A percentile compares a stretch with the other conserved stretches of the same genome.
phyloP scores from a whole-genome alignment of 2,329 filamentous ascomycete species.

The Aaosphaeria arxii region DNA sequence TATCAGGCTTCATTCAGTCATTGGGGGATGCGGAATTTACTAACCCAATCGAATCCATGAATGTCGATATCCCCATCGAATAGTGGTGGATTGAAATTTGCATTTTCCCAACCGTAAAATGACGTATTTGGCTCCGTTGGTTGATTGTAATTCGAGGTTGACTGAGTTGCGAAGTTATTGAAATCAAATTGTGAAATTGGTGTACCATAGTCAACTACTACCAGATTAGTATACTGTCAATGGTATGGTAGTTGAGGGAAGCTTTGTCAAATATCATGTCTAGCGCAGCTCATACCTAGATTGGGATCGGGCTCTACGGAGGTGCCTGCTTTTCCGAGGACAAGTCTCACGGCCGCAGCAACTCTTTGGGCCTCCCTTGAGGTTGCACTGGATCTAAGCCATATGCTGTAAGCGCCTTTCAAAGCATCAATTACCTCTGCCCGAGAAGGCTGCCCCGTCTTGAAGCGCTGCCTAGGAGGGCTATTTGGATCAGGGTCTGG shows the following conservation, averaged over 20 bases:
- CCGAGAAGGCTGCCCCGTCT: slow-evolving; percentile 17
- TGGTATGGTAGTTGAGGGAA: background rate
- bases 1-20: too few relatives aligned
- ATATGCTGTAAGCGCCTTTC: slow-evolving; percentile 18
- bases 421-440: slow-evolving; percentile 22
- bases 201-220: background rate
- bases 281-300: background rate
- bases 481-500: background rate
- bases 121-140: background rate
- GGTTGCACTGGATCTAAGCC: slow-evolving; percentile 18
- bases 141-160: background rate
- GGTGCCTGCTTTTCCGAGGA: slow-evolving; percentile 20
- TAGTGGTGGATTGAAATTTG: background rate
- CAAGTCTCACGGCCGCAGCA: slow-evolving; percentile 22
- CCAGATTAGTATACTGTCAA: background rate
- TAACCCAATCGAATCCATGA: background rate
- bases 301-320: background rate
- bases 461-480: slow-evolving; percentile 9
- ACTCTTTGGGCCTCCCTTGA: slow-evolving; percentile 32
- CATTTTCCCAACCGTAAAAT: background rate
- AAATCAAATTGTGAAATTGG: background rate
- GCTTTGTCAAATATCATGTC: background rate
- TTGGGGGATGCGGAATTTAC: background rate
- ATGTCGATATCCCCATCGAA: background rate
- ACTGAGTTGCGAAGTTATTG: too few relatives aligned